These are phyloP conservation scores for Microdochium paspali DNA, from an alignment of 2,329 filamentous ascomycete genomes.

Conservation along the genomic window DNA sequence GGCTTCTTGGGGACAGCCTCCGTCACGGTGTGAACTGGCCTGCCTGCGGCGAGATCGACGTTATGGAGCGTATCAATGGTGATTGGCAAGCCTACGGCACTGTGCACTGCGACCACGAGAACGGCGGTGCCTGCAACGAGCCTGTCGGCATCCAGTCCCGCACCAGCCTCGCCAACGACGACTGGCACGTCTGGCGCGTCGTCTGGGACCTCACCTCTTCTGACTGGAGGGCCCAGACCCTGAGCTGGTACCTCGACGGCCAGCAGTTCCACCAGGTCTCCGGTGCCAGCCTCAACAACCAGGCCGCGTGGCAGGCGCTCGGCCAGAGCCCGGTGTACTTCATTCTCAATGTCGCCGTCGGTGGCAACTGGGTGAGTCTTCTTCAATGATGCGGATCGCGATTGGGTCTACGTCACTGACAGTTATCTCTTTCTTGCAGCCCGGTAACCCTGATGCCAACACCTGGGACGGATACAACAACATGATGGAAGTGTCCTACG, in stretches of 20 bases:
- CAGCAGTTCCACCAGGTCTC: constrained; percentile 29
- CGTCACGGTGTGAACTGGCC: constrained; percentile 37
- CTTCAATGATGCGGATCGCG: not conserved
- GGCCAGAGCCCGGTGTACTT: constrained; percentile 32
- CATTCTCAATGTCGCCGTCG: constrained; percentile 38
- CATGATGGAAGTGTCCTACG: constrained; percentile 43
- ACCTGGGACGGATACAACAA: constrained; percentile 35
- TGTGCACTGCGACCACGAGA: constrained; percentile 33
- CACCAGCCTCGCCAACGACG: constrained; percentile 30
- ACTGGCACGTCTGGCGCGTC: constrained; percentile 39
- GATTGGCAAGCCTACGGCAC: constrained; percentile 34
- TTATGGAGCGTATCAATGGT: constrained; percentile 40
- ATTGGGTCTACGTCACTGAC: constrained; percentile 1
- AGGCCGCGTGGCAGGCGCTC: constrained; percentile 32
- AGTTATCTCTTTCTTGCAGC: constrained; percentile 19
- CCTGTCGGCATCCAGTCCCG: constrained; percentile 26
- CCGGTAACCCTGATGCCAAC: constrained; percentile 34
- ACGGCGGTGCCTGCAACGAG: constrained; percentile 38
- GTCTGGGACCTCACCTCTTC: constrained; percentile 32
- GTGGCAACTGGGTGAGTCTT: constrained; percentile 29
- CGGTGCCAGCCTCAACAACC: constrained; percentile 28
- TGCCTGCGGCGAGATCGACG: constrained; percentile 39
- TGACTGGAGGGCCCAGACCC: constrained; percentile 34
- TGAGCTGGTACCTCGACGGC: constrained; percentile 40
- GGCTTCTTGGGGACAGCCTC: constrained; percentile 38